These are phyloP conservation scores for Paradendryphiella salina DNA, from an alignment of 2,329 filamentous ascomycete genomes.

Conservation along the genomic window DNA sequence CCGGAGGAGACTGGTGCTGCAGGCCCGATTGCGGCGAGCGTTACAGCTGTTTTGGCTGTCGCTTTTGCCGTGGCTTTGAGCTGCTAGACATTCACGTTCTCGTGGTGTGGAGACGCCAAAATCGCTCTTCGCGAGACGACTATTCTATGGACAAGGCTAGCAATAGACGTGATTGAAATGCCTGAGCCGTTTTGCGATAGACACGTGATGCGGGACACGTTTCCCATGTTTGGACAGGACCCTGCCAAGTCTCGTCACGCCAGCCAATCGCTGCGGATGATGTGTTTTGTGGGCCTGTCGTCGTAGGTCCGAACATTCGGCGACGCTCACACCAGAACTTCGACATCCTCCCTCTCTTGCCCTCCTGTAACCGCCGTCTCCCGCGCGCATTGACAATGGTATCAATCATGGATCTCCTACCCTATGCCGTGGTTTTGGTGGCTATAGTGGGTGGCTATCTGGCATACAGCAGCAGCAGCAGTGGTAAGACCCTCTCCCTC, in stretches of 20 bases:
- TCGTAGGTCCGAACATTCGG: neutral
- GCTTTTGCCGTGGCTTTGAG: slow-evolving; percentile 16
- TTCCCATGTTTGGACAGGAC: neutral
- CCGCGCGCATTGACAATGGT: slow-evolving; percentile 60
- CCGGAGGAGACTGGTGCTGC: slow-evolving; percentile 15
- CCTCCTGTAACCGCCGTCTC: neutral
- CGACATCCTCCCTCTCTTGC: neutral
- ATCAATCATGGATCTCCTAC: slow-evolving; percentile 71
- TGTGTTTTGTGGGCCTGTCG: neutral
- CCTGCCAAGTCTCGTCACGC: neutral
- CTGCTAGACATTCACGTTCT: neutral
- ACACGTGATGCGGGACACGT: slow-evolving; percentile 1
- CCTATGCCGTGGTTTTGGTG: slow-evolving; percentile 70
- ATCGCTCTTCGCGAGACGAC: no score
- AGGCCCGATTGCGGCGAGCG: slow-evolving; percentile 8
- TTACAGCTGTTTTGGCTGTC: slow-evolving; percentile 13
- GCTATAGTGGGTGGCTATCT: slow-evolving; percentile 70
- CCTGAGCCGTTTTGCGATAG: neutral
- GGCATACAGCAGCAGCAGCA: slow-evolving; percentile 64
- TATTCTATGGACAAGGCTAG: no score
- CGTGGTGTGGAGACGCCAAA: no score
- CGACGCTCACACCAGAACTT: neutral
- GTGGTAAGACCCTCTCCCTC: slow-evolving; percentile 60
- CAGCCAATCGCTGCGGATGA: neutral
- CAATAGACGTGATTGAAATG: neutral